A percentile compares a stretch with the other conserved stretches of the same genome.
phyloP scores from a whole-genome alignment of 2,329 filamentous ascomycete species.

The Fusarium sp. region DNA sequence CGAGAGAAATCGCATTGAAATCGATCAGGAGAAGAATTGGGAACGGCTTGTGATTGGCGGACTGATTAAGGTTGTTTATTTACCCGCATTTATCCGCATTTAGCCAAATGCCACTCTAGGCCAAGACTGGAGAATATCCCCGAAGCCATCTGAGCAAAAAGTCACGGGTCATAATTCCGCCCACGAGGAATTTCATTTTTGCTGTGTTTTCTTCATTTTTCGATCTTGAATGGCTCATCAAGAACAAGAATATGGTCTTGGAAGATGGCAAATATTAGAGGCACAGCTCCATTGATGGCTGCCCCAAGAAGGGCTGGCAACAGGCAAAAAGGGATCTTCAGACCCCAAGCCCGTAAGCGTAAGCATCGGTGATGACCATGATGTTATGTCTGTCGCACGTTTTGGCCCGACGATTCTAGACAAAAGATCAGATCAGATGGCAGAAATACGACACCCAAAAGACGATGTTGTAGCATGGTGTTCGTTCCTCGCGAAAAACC shows the following conservation, averaged over 20 bases:
- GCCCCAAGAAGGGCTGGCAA: not conserved
- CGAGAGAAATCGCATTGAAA: not conserved
- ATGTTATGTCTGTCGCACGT: not conserved
- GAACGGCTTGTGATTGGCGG: not conserved
- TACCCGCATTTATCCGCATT: constrained; percentile 28
- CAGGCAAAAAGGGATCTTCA: not conserved
- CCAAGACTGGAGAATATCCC: constrained; percentile 21
- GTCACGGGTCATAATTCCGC: constrained; percentile 1
- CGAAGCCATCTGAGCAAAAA: not conserved
- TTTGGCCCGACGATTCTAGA: not conserved
- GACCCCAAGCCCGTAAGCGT: not conserved
- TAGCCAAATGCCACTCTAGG: constrained; percentile 15
- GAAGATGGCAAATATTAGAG: not conserved
- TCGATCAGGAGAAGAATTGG: not conserved
- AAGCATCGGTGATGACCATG: not conserved
- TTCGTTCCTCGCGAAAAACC: constrained; percentile 7
- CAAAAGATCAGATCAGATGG: constrained; percentile 15
- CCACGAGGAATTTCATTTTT: not conserved
- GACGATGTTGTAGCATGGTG: constrained; percentile 2
- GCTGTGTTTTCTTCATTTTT: not conserved
- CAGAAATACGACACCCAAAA: not conserved
- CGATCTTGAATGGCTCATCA: rapidly evolving
- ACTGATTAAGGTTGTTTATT: constrained; percentile 16
- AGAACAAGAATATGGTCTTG: not conserved
- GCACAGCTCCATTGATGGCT: not conserved